Conservation (phyloP, 495 filamentous ascomycete genomes). For the Podospora tetraspora region DNA sequence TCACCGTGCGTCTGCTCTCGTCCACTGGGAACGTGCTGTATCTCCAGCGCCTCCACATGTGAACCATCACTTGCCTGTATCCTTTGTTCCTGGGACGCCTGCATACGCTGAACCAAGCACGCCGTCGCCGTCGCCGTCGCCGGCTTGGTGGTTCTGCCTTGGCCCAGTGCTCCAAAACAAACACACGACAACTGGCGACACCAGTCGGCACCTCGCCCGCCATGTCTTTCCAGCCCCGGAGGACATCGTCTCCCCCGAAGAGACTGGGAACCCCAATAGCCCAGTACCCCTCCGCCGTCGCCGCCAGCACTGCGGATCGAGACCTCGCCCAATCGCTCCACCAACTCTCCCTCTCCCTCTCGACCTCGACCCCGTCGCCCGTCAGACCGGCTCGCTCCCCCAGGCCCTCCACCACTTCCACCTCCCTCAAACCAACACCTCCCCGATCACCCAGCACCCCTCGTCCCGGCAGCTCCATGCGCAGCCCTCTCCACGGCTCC, state of each 20-base stretch:
- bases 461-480: slow-evolving; percentile 36
- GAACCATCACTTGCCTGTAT: neutral
- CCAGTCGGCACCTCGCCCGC: neutral
- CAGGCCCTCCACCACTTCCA: slow-evolving; percentile 14
- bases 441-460: slow-evolving; percentile 31
- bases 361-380: slow-evolving; percentile 27
- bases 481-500: slow-evolving; percentile 47
- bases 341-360: slow-evolving; percentile 36
- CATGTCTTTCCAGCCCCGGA: slow-evolving; percentile 6
- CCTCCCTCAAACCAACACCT: slow-evolving; percentile 23
- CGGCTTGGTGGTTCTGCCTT: neutral
- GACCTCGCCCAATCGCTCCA: slow-evolving; percentile 40
- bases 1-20: neutral
- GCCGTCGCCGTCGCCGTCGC: neutral
- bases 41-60: neutral
- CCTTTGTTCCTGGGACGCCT: slow-evolving; percentile 3
- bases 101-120: neutral
- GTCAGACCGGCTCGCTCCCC: slow-evolving; percentile 23
- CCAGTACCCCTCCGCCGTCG: slow-evolving; percentile 15
- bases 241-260: slow-evolving; percentile 8
- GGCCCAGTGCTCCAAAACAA: neutral
- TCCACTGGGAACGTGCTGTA: neutral
- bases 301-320: slow-evolving; percentile 16
- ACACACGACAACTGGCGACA: neutral
- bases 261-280: slow-evolving; percentile 17